phyloP scores from a whole-genome alignment of 441 rosid genomes.

The Jatropha podagrica region DNA sequence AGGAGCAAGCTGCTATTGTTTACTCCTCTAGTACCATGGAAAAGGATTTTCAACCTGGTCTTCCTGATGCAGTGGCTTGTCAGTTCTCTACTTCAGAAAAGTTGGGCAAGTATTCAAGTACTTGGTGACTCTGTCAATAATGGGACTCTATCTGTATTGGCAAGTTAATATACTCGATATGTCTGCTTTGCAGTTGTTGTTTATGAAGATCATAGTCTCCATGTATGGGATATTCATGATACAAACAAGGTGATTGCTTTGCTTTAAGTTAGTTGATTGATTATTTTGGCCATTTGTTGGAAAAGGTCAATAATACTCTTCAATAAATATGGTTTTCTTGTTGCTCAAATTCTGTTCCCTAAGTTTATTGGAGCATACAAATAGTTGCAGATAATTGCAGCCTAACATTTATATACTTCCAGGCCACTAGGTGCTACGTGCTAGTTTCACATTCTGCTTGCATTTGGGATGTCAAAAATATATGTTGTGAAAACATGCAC shows the following conservation, averaged over 20 bases:
- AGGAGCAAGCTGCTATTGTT: constrained; percentile 16
- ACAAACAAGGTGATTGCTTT: constrained; percentile 55
- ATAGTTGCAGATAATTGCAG: constrained; percentile 23
- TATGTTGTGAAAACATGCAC: constrained; percentile 77
- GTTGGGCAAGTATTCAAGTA: constrained; percentile 50
- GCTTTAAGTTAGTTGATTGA: background rate
- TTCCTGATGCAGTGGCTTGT: constrained; percentile 86
- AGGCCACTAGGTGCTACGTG: constrained; percentile 69
- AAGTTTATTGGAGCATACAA: constrained; percentile 22
- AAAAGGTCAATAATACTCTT: constrained; percentile 2
- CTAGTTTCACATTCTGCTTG: constrained; percentile 77
- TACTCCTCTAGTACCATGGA: constrained; percentile 21
- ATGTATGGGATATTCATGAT: constrained; percentile 71
- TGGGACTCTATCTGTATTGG: constrained; percentile 12
- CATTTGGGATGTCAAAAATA: constrained; percentile 85
- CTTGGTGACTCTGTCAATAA: background rate
- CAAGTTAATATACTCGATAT: constrained; percentile 18
- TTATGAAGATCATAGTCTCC: constrained; percentile 74
- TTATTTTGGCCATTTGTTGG: constrained; percentile 19
- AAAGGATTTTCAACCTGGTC: constrained; percentile 32
- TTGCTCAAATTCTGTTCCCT: constrained; percentile 14
- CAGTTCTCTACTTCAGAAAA: constrained; percentile 66
- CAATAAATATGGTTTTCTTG: background rate
- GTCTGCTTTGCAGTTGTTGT: constrained; percentile 62
- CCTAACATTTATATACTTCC: constrained; percentile 26